phyloP scores from a whole-genome alignment of 257 asterid genomes.

The Cinchona pubescens region DNA sequence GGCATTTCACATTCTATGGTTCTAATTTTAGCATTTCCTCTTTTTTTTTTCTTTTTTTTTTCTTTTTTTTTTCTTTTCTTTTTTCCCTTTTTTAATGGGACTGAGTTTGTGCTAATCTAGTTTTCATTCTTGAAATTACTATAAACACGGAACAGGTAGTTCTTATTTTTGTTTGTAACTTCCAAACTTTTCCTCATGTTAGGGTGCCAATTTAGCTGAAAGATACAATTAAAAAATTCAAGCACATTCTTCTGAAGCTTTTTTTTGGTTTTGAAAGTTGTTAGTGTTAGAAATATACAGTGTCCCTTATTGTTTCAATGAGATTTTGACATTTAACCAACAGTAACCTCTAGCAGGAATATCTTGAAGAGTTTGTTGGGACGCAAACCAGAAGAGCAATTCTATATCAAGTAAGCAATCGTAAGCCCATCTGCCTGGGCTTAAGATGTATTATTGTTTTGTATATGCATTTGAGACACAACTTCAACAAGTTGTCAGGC shows the following conservation, averaged over 20 bases:
- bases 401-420: slow-evolving; percentile 71
- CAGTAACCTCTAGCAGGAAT: slow-evolving; percentile 50
- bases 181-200: neutral
- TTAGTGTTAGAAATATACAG: neutral
- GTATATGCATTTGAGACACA: neutral
- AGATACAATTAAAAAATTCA: neutral
- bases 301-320: neutral
- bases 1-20: neutral
- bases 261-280: neutral
- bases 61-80: neutral
- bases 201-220: neutral
- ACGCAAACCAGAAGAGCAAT: slow-evolving; percentile 70
- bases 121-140: neutral
- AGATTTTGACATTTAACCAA: slow-evolving; percentile 9
- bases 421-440: neutral
- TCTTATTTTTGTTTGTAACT: neutral
- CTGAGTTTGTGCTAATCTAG: neutral
- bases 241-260: neutral
- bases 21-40: neutral
- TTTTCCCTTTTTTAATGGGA: neutral
- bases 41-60: neutral
- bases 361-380: slow-evolving; percentile 84
- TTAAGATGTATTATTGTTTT: neutral
- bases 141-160: neutral
- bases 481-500: neutral